phyloP scores from a whole-genome alignment of 1,284 basidiomycete genomes.

The Meripilus lineatus region DNA sequence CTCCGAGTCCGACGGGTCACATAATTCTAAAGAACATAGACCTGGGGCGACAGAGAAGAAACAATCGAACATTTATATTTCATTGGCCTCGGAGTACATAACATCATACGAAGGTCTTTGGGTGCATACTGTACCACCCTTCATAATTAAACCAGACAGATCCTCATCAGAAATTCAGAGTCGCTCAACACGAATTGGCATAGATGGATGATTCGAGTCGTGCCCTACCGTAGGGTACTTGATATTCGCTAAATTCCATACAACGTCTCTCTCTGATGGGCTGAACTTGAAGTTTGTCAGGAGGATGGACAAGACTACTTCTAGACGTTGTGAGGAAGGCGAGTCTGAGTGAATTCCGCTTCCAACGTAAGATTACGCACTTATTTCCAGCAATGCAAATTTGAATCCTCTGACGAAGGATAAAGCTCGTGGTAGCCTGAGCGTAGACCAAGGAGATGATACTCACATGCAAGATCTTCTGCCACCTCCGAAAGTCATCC shows the following conservation, averaged over 20 bases:
- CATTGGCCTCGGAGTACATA: too few species aligned
- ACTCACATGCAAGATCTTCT: slow-evolving; percentile 26
- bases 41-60: too few species aligned
- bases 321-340: too few species aligned
- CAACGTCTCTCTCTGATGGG: slow-evolving; percentile 6
- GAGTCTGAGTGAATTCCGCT: too few species aligned
- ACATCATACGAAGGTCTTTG: too few species aligned
- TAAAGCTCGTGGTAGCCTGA: background rate
- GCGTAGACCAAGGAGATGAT: background rate
- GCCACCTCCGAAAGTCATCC: slow-evolving; percentile 32
- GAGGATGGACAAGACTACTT: slow-evolving; percentile 11
- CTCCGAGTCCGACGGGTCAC: too few species aligned
- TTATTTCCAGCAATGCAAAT: slow-evolving; percentile 2
- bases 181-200: background rate
- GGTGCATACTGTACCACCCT: too few species aligned
- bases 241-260: slow-evolving; percentile 12
- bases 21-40: too few species aligned
- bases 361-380: too few species aligned
- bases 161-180: background rate
- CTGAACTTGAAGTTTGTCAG: slow-evolving; percentile 8
- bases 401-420: background rate
- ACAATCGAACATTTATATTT: too few species aligned
- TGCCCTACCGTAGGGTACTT: slow-evolving; percentile 9
- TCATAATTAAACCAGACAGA: too few species aligned
- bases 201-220: background rate